A percentile compares a stretch with the other conserved stretches of the same genome.
phyloP scores from a whole-genome alignment of 371 early-diverging fungal genomes.

The Mortierella sp. region DNA sequence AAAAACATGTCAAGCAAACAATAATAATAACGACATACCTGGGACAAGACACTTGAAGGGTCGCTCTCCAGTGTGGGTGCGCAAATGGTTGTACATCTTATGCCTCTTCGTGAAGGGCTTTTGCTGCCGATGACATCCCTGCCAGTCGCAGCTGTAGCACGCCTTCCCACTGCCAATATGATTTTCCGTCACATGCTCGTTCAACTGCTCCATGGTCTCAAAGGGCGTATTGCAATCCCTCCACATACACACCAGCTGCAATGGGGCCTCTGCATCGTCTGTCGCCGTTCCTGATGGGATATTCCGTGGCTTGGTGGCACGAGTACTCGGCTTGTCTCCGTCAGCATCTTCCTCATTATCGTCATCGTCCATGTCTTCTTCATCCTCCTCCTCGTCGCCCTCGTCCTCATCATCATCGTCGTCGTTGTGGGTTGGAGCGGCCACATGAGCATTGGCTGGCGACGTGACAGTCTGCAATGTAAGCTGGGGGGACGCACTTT shows the following conservation, averaged over 20 bases:
- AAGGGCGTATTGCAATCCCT: conserved; percentile 63
- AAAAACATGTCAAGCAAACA: not conserved
- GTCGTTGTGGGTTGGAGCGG: conserved; percentile 11
- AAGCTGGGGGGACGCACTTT: conserved; percentile 16
- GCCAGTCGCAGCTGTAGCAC: conserved; percentile 86
- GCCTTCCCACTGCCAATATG: conserved; percentile 79
- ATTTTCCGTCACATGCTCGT: conserved; percentile 66
- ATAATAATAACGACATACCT: conserved; percentile 15
- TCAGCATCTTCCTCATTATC: conserved; percentile 25
- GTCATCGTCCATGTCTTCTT: conserved; percentile 28
- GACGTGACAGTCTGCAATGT: conserved; percentile 11
- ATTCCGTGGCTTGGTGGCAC: not conserved
- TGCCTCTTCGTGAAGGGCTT: conserved; percentile 92
- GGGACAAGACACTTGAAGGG: conserved; percentile 70
- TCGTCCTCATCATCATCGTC: conserved; percentile 25
- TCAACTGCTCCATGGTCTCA: conserved; percentile 63
- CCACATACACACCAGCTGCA: conserved; percentile 66
- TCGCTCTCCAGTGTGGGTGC: conserved; percentile 88
- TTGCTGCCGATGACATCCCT: conserved; percentile 78
- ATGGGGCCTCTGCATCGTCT: not conserved
- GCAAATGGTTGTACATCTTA: conserved; percentile 89
- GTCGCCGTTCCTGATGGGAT: not conserved
- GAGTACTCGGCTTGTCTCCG: conserved; percentile 3
- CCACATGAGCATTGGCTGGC: not conserved
- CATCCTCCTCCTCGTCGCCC: conserved; percentile 30